A percentile compares a stretch with the other conserved stretches of the same genome.
phyloP scores from a whole-genome alignment of 108 stramenopile genomes.

The Fragilaria crotonensis region DNA sequence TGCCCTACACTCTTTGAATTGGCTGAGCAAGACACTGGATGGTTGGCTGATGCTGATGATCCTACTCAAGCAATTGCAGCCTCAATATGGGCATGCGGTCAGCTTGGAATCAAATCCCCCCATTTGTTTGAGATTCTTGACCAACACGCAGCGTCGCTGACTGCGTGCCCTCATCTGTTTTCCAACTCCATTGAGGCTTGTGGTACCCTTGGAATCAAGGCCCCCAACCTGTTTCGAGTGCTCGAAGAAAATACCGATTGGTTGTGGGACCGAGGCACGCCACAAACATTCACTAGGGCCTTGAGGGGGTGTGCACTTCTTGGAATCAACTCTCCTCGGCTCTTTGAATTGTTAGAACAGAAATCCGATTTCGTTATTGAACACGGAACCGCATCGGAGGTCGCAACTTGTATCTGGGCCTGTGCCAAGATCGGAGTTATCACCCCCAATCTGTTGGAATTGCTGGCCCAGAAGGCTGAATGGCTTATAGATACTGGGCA shows the following conservation, averaged over 20 bases:
- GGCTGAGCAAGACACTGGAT: too few species aligned
- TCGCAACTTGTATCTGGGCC: background rate
- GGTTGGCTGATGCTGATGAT: too few species aligned
- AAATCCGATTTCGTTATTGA: too few species aligned
- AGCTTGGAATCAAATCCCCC: too few species aligned
- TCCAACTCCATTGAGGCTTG: background rate
- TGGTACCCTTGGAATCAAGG: background rate
- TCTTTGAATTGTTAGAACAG: too few species aligned
- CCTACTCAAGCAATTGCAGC: background rate
- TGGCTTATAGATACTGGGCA: too few species aligned
- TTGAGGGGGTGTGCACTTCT: too few species aligned
- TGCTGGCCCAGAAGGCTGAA: background rate
- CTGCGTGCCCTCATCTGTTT: background rate
- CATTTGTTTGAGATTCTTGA: conserved; percentile 1
- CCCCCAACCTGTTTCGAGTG: background rate
- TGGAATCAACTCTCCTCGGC: too few species aligned
- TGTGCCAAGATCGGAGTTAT: background rate
- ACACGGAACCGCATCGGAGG: too few species aligned
- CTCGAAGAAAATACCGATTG: background rate
- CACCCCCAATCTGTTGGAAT: background rate
- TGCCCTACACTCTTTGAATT: too few species aligned
- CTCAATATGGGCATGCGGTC: background rate
- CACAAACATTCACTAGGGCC: conserved; percentile 10
- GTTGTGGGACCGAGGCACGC: background rate
- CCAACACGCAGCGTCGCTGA: background rate